Evolutionary conservation across 306 rosid species (phyloP).

Genomic region (Quercus mongolica): DNA sequence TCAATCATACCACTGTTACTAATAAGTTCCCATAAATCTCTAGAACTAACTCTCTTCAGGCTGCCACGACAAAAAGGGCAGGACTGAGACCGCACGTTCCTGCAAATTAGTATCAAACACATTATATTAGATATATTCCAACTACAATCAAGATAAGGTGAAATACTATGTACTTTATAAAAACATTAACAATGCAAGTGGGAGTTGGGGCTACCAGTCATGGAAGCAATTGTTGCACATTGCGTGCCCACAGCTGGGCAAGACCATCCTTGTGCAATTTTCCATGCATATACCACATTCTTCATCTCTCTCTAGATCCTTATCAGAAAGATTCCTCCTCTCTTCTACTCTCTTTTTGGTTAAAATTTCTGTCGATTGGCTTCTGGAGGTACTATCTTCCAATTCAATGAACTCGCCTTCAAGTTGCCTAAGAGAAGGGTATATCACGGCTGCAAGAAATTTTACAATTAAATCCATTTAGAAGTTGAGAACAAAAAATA

Average conservation of each 20-base stretch:
- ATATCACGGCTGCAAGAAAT: constrained; percentile 60
- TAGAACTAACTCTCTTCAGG: constrained; percentile 43
- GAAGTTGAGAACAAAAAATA: neutral
- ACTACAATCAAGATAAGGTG: neutral
- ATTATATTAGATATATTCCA: neutral
- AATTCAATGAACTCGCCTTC: constrained; percentile 43
- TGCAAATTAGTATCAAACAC: constrained; percentile 17
- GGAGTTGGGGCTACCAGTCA: constrained; percentile 48
- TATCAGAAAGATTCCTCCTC: constrained; percentile 13
- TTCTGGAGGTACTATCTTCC: constrained; percentile 25
- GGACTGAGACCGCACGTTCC: constrained; percentile 67
- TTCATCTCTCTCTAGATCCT: constrained; percentile 46
- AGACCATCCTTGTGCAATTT: constrained; percentile 48
- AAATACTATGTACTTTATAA: neutral
- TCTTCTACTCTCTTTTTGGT: constrained; percentile 32
- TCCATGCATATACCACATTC: constrained; percentile 91
- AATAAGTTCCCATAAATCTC: constrained; percentile 67
- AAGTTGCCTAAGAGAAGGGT: constrained; percentile 70
- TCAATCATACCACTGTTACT: constrained; percentile 51
- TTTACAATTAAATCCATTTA: constrained; percentile 6
- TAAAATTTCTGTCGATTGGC: constrained; percentile 21
- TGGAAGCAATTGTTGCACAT: constrained; percentile 70
- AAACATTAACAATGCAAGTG: neutral
- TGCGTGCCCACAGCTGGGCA: constrained; percentile 76
- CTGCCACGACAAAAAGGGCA: constrained; percentile 77